phyloP scores from a whole-genome alignment of 2,329 filamentous ascomycete genomes.

The Fusarium sambucinum region DNA sequence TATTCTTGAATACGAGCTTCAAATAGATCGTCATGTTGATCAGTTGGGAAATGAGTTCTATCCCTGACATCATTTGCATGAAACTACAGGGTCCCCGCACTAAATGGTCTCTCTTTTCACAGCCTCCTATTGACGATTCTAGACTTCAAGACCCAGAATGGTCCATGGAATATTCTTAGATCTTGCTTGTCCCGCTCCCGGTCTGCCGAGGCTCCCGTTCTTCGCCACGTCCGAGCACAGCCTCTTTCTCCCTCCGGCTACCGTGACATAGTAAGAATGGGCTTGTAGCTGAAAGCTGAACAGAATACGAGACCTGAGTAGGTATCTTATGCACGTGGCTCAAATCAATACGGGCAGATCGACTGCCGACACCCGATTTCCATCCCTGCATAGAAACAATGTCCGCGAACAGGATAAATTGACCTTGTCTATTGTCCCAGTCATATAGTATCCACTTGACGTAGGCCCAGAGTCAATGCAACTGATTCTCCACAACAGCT shows the following conservation, averaged over 20 bases:
- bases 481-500: not conserved
- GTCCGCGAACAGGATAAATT: not conserved
- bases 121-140: not conserved
- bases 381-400: constrained; percentile 7
- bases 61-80: constrained; percentile 38
- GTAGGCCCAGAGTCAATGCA: constrained; percentile 8
- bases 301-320: no score
- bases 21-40: constrained; percentile 33
- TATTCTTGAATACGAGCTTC: constrained; percentile 19
- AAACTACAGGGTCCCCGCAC: not conserved
- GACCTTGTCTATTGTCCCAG: not conserved
- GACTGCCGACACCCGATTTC: constrained; percentile 1
- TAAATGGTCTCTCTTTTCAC: not conserved
- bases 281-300: not conserved
- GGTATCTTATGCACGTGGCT: not conserved
- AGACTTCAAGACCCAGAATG: not conserved
- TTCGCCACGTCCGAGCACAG: constrained; percentile 3
- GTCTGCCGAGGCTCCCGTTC: not conserved
- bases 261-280: no score
- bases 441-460: constrained; percentile 15
- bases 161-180: constrained; percentile 1
- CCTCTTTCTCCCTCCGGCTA: not conserved
- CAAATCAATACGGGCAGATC: not conserved
- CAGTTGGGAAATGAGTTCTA: constrained; percentile 21
- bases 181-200: not conserved